Percentiles rank a stretch among this genome's conserved stretches.
Conservation (phyloP, 257 asterid genomes). For the Solanum chaucha region DNA sequence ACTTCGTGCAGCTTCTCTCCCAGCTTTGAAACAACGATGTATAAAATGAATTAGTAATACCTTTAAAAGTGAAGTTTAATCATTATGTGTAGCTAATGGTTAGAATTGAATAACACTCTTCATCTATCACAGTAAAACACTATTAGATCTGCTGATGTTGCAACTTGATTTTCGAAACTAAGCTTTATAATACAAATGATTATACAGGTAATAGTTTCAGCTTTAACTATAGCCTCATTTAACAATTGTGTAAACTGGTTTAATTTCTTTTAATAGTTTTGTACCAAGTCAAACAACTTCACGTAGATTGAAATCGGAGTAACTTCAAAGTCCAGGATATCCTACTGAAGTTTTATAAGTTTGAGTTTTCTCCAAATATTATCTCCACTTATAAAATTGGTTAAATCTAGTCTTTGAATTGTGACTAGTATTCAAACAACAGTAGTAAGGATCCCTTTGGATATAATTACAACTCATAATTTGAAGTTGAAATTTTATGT, state of each 20-base stretch:
- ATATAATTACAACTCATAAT: too few species aligned
- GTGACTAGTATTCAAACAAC: neutral
- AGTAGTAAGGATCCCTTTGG: neutral
- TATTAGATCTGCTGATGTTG: neutral
- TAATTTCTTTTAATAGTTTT: neutral
- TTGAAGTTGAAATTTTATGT: neutral
- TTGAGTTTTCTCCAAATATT: neutral
- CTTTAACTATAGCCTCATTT: too few species aligned
- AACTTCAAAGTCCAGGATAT: neutral
- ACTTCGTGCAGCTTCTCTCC: conserved; percentile 15
- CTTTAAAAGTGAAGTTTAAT: neutral
- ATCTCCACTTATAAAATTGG: fast-evolving
- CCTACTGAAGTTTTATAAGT: neutral
- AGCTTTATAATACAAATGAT: neutral
- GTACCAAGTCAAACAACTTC: neutral
- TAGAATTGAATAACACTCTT: neutral
- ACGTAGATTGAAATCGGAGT: too few species aligned
- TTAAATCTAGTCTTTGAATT: neutral
- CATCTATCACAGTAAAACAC: neutral
- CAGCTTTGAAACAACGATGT: conserved; percentile 5
- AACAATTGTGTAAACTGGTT: neutral
- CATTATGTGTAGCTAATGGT: neutral
- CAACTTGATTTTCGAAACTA: neutral
- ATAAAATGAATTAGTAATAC: neutral
- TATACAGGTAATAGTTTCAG: neutral